Percentiles rank a stretch among this genome's conserved stretches.
Evolutionary conservation across 116 monocot species (phyloP).

Genomic region (Phalaenopsis hybrid): DNA sequence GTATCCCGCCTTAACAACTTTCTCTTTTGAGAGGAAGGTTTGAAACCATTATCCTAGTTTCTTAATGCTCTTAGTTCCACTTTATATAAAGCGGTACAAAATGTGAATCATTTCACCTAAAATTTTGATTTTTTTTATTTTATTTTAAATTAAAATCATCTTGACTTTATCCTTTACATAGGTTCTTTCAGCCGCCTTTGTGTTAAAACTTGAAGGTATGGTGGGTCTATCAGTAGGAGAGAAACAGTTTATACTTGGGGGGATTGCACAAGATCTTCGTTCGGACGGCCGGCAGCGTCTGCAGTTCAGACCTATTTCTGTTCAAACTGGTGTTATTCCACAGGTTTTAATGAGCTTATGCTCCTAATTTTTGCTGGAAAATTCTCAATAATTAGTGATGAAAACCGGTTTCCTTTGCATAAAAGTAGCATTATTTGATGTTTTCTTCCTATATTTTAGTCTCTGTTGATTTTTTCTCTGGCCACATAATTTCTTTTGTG

Average conservation of each 20-base stretch:
- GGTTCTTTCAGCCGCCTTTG: background rate
- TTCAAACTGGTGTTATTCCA: slow-evolving; percentile 82
- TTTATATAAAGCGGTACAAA: background rate
- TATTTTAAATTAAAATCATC: background rate
- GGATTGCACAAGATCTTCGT: slow-evolving; percentile 72
- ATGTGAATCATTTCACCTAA: slow-evolving; percentile 1
- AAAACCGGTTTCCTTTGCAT: background rate
- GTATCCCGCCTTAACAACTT: no score
- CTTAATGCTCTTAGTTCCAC: no score
- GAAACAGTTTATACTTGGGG: slow-evolving; percentile 66
- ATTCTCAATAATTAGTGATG: background rate
- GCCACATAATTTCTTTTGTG: background rate
- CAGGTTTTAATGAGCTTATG: slow-evolving; percentile 34
- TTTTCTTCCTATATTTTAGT: background rate
- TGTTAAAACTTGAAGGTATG: slow-evolving; percentile 17
- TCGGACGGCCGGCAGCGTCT: slow-evolving; percentile 59
- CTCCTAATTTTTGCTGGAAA: background rate
- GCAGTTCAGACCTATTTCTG: slow-evolving; percentile 58
- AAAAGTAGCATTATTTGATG: background rate
- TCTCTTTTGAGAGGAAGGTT: no score
- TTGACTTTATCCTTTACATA: background rate
- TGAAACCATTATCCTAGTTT: no score
- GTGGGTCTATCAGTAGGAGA: slow-evolving; percentile 69
- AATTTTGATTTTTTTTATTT: background rate
- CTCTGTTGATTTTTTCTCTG: background rate